Percentiles rank a stretch among this genome's conserved stretches.
Conservation (phyloP, 352 stramenopile genomes). For the Phytophthora pisi region DNA sequence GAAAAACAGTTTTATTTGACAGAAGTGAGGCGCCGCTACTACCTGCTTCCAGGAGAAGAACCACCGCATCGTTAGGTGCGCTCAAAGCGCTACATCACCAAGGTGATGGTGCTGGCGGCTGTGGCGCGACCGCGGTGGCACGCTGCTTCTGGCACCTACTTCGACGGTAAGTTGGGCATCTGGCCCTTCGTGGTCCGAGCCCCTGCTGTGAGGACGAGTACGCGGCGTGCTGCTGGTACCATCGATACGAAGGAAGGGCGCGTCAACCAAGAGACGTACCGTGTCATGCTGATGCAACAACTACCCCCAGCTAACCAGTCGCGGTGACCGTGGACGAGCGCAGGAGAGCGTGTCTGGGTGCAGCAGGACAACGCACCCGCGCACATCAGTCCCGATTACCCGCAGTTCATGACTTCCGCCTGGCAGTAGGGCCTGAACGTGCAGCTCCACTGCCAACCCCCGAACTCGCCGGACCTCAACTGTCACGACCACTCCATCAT, state of each 20-base stretch:
- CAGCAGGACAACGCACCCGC: constrained; percentile 10
- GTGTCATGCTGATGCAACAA: constrained; percentile 1
- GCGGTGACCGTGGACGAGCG: not conserved
- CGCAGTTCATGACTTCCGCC: not conserved
- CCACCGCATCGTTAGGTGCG: constrained; percentile 2
- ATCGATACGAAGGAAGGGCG: not conserved
- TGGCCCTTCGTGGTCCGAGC: constrained; percentile 10
- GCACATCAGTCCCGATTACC: not conserved
- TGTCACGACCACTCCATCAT: constrained; percentile 6
- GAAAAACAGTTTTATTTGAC: constrained; percentile 42
- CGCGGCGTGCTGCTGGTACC: not conserved
- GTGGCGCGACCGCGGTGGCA: constrained; percentile 18
- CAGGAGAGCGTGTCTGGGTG: not conserved
- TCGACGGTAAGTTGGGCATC: constrained; percentile 16
- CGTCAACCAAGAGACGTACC: constrained; percentile 3
- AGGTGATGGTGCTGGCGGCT: constrained; percentile 40
- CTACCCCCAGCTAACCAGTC: constrained; percentile 1
- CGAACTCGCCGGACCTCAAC: constrained; percentile 14
- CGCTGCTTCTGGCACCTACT: not conserved
- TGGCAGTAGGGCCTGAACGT: not conserved
- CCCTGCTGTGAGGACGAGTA: not conserved
- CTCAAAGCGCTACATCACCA: constrained; percentile 36
- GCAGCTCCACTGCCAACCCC: constrained; percentile 6
- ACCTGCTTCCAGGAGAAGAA: constrained; percentile 19
- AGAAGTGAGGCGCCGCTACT: constrained; percentile 11